Conservation (phyloP, 768 basidiomycete species). For the Tricholoma sp. region DNA sequence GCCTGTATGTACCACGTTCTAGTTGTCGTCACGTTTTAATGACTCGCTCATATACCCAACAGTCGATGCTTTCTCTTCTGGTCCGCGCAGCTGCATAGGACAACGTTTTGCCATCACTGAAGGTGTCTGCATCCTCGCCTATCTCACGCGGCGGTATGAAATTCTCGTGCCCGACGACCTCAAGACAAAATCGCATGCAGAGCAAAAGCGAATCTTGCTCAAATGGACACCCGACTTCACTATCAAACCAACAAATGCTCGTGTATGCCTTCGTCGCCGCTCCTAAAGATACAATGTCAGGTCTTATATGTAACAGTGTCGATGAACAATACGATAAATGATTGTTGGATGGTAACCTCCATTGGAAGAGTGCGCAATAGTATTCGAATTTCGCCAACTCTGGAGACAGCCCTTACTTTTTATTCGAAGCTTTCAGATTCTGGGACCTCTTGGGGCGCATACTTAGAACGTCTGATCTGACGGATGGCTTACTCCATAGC, state of each 20-base stretch:
- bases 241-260: conserved; percentile 27
- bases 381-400: no score
- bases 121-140: conserved; percentile 36
- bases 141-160: conserved; percentile 35
- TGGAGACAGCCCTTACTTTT: no score
- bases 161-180: conserved; percentile 35
- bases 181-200: conserved; percentile 17
- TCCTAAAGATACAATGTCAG: not conserved
- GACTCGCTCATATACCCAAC: not conserved
- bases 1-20: conserved; percentile 30
- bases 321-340: no score
- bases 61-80: conserved; percentile 42
- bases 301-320: not conserved
- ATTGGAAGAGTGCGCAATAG: no score
- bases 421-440: no score
- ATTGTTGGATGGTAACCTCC: no score
- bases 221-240: conserved; percentile 33
- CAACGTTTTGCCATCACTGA: conserved; percentile 43
- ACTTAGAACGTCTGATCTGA: no score
- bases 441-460: no score
- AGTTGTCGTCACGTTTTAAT: not conserved
- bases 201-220: conserved; percentile 28
- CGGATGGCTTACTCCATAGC: not conserved
- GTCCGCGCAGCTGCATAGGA: conserved; percentile 44
- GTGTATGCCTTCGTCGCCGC: conserved; percentile 12